Conservation (phyloP, 805 yeast species). For the Blastobotrys attinorum region DNA sequence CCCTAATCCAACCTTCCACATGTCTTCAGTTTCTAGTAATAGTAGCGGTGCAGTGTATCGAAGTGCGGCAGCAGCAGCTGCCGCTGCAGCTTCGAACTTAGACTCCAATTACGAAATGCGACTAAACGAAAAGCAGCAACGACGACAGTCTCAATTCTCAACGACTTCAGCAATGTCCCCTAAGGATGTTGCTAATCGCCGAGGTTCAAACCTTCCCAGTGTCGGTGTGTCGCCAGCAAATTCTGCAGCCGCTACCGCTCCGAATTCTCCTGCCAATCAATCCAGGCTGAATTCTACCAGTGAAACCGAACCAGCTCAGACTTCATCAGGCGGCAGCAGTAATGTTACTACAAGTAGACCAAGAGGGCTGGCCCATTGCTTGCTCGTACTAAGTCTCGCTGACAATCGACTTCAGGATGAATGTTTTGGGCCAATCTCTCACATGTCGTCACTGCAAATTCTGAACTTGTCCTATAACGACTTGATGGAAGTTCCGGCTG, state of each 20-base stretch:
- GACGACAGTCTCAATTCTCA: conserved; percentile 4
- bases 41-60: conserved; percentile 1
- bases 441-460: conserved; percentile 47
- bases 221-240: too few species aligned
- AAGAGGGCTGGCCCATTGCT: conserved; percentile 38
- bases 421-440: conserved; percentile 58
- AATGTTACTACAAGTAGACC: not conserved
- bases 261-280: not conserved
- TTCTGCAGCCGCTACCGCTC: not conserved
- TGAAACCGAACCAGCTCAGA: not conserved
- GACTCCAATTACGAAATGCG: conserved; percentile 13
- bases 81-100: not conserved
- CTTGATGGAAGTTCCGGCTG: conserved; percentile 69
- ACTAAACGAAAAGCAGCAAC: not conserved
- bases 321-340: not conserved
- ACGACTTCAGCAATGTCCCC: conserved; percentile 6
- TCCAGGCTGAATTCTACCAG: not conserved
- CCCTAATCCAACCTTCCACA: conserved; percentile 34
- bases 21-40: conserved; percentile 23
- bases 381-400: conserved; percentile 55
- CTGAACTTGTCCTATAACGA: conserved; percentile 82
- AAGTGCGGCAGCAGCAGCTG: not conserved
- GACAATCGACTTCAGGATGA: conserved; percentile 82
- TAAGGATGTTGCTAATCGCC: conserved; percentile 3
- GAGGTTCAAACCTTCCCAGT: not conserved